A percentile compares a stretch with the other conserved stretches of the same genome.
phyloP scores from a whole-genome alignment of 1,284 basidiomycete genomes.

The Mycena sp. region DNA sequence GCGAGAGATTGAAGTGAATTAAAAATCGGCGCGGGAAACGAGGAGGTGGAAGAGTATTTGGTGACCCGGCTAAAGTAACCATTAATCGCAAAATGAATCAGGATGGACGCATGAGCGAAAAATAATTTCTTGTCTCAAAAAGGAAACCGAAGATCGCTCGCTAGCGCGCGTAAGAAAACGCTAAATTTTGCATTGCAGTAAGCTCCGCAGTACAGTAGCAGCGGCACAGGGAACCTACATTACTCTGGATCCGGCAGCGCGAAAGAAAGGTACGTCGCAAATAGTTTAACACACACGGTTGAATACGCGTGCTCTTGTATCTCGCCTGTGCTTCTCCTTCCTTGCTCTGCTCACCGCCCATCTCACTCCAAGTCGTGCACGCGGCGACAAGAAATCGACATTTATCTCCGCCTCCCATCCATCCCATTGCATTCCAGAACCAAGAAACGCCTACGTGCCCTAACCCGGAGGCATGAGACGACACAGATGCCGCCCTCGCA shows the following conservation, averaged over 20 bases:
- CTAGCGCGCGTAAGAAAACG: background rate
- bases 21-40: background rate
- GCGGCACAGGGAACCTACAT: background rate
- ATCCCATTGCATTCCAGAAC: background rate
- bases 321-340: background rate
- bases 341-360: background rate
- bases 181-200: conserved; percentile 1
- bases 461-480: conserved; percentile 1
- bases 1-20: background rate
- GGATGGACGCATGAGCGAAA: conserved; percentile 1
- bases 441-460: background rate
- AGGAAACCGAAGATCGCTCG: background rate
- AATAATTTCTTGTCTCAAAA: conserved; percentile 1
- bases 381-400: background rate
- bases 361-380: background rate
- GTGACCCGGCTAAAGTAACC: conserved; percentile 1
- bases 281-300: background rate
- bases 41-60: background rate
- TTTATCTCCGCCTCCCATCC: background rate
- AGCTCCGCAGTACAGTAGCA: conserved; percentile 1
- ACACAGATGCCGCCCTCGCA: background rate
- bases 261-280: conserved; percentile 4
- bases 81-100: background rate
- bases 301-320: conserved; percentile 2
- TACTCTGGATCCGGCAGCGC: background rate